These are phyloP conservation scores for Ascochyta pisi DNA, from an alignment of 2,329 filamentous ascomycete species.

Conservation along the genomic window DNA sequence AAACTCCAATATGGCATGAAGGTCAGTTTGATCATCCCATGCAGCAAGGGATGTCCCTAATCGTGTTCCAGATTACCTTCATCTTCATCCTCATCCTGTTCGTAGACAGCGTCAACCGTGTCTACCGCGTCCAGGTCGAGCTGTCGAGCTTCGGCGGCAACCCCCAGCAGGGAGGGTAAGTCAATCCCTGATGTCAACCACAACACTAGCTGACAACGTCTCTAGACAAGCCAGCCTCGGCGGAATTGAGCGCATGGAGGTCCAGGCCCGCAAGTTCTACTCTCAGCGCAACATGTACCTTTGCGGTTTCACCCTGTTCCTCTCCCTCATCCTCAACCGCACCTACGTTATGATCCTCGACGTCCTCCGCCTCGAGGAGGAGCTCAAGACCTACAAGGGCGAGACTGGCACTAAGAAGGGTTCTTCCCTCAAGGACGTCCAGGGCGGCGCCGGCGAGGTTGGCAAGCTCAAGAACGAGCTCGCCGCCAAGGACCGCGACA, in stretches of 20 bases:
- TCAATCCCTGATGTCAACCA: slow-evolving; percentile 11
- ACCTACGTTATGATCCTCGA: slow-evolving; percentile 98
- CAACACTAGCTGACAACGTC: slow-evolving; percentile 18
- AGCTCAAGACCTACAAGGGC: slow-evolving; percentile 82
- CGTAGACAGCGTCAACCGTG: slow-evolving; percentile 93
- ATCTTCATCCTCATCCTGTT: slow-evolving; percentile 99
- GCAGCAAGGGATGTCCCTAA: slow-evolving; percentile 18
- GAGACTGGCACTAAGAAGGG: slow-evolving; percentile 68
- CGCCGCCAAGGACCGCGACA: slow-evolving; percentile 78
- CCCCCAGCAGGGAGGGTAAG: slow-evolving; percentile 59
- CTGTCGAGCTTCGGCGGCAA: slow-evolving; percentile 75
- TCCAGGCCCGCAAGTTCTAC: slow-evolving; percentile 99
- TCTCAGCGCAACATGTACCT: slow-evolving; percentile 99
- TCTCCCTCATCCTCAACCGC: slow-evolving; percentile 97
- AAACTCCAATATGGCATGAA: slow-evolving; percentile 98
- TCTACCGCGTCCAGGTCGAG: slow-evolving; percentile 95
- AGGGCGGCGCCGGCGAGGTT: slow-evolving; percentile 77
- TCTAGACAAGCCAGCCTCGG: slow-evolving; percentile 73
- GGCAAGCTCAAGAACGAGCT: slow-evolving; percentile 70
- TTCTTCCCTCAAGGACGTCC: slow-evolving; percentile 69
- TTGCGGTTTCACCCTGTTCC: slow-evolving; percentile 98
- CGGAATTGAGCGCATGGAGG: slow-evolving; percentile 92
- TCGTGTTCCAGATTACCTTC: slow-evolving; percentile 76
- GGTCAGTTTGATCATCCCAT: slow-evolving; percentile 51
- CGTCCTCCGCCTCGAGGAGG: slow-evolving; percentile 88